These are phyloP conservation scores for Scenedesmus sp. DNA, from an alignment of 163 green algal genomes.

Conservation along the genomic window DNA sequence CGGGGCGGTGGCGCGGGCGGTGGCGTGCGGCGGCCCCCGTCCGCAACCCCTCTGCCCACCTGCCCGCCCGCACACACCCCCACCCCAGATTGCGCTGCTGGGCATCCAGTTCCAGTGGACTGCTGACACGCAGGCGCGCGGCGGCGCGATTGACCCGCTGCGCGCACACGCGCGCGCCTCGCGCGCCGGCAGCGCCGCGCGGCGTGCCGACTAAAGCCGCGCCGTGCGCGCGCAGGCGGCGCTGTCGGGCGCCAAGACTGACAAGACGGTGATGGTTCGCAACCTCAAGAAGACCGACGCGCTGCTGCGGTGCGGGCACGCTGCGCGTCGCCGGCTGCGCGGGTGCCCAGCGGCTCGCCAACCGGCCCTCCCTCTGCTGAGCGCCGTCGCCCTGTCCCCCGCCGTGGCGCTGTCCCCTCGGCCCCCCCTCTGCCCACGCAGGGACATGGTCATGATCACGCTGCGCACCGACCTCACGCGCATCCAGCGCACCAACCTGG, in stretches of 20 bases:
- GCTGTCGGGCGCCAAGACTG: conserved; percentile 76
- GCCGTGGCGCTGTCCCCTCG: too few relatives aligned
- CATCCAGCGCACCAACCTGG: conserved; percentile 90
- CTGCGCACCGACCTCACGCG: conserved; percentile 78
- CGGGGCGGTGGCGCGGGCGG: not conserved
- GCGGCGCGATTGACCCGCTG: too few relatives aligned
- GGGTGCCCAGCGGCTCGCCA: too few relatives aligned
- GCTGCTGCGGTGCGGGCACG: conserved; percentile 28
- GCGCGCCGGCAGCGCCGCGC: too few relatives aligned
- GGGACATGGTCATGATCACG: conserved; percentile 90
- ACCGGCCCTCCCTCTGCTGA: too few relatives aligned
- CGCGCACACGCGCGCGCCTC: too few relatives aligned
- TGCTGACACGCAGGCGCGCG: conserved; percentile 78
- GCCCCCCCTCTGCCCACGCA: not conserved
- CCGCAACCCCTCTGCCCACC: too few relatives aligned
- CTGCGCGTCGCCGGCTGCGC: too few relatives aligned
- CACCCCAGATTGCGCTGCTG: conserved; percentile 91
- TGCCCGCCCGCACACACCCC: too few relatives aligned
- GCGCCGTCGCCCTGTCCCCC: too few relatives aligned
- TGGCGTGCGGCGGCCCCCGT: too few relatives aligned
- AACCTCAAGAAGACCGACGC: conserved; percentile 87
- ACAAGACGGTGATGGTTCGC: conserved; percentile 88
- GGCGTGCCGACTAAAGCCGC: too few relatives aligned
- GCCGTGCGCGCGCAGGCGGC: conserved; percentile 57
- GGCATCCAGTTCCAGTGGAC: conserved; percentile 97